Evolutionary conservation across 805 yeast species (phyloP).

Genomic region (Saccharomyces paradoxus): DNA sequence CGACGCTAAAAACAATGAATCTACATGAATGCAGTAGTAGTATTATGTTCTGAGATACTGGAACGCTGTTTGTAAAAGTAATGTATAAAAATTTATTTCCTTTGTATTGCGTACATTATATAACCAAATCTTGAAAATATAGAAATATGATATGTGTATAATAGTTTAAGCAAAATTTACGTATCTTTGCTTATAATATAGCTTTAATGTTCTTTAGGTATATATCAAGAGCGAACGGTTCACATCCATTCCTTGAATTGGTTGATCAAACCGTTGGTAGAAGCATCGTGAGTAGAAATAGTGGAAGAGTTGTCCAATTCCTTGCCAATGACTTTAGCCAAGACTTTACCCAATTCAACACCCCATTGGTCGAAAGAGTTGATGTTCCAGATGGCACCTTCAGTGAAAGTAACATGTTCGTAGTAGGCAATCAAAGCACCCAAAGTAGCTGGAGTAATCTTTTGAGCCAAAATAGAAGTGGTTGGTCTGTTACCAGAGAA

Average conservation of each 20-base stretch:
- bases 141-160: neutral
- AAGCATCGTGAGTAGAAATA: constrained; percentile 71
- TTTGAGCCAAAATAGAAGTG: constrained; percentile 90
- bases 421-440: constrained; percentile 97
- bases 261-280: constrained; percentile 90
- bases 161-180: constrained; percentile 1
- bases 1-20: neutral
- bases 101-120: neutral
- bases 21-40: neutral
- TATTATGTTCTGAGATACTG: no score
- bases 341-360: constrained; percentile 95
- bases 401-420: constrained; percentile 94
- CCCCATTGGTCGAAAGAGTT: constrained; percentile 99
- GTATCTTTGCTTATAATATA: neutral
- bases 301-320: constrained; percentile 62
- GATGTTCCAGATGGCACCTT: constrained; percentile 99
- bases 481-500: constrained; percentile 99
- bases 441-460: constrained; percentile 91
- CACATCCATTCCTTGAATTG: constrained; percentile 80
- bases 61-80: no score
- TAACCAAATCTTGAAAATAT: neutral
- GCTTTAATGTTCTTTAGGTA: neutral
- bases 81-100: neutral
- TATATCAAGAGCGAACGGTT: constrained; percentile 1
- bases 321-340: constrained; percentile 90